phyloP scores from a whole-genome alignment of 345 rosid genomes.

The Luvunga scandens region DNA sequence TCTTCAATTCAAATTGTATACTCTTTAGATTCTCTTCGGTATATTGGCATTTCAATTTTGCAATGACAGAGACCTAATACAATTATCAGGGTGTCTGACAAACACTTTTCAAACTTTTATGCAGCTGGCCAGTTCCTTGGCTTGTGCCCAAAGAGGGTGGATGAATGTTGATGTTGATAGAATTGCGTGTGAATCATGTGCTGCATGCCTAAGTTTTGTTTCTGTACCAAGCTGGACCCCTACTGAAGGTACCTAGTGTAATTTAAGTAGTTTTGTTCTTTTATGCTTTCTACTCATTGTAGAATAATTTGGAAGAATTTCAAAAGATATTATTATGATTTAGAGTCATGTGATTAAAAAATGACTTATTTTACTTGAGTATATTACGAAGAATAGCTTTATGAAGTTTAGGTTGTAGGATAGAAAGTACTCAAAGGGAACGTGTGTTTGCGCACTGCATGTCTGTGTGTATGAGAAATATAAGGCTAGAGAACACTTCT shows the following conservation, averaged over 20 bases:
- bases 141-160: slow-evolving; percentile 88
- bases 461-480: neutral
- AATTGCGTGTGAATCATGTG: slow-evolving; percentile 69
- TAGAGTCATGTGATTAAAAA: neutral
- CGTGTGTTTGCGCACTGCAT: neutral
- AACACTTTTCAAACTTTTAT: slow-evolving; percentile 9
- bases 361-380: neutral
- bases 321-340: neutral
- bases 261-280: neutral
- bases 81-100: neutral
- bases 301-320: neutral
- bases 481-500: neutral
- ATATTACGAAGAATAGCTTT: neutral
- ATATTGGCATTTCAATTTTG: neutral
- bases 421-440: neutral
- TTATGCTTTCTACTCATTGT: neutral
- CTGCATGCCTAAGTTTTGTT: slow-evolving; percentile 46
- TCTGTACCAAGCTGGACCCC: slow-evolving; percentile 30
- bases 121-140: slow-evolving; percentile 58
- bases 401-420: neutral
- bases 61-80: slow-evolving; percentile 1
- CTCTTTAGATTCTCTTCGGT: neutral
- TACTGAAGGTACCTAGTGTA: slow-evolving; percentile 43
- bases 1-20: neutral
- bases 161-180: slow-evolving; percentile 48